Evolutionary conservation across 495 filamentous ascomycete genomes (phyloP).

Genomic region (Penicillium macrosclerotiorum): DNA sequence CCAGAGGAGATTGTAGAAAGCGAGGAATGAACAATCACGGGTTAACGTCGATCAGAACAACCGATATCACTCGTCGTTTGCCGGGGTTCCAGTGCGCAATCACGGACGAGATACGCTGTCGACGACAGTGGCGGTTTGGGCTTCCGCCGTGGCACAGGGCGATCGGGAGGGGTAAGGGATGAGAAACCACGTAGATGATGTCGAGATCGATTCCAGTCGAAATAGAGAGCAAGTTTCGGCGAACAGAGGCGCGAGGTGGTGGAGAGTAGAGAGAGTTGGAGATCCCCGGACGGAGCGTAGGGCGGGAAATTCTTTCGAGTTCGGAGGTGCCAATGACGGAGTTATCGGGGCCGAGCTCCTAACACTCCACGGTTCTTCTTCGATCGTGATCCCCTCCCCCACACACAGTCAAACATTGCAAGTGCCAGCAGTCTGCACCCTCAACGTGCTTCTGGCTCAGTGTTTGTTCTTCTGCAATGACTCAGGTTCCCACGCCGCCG

Average conservation of each 20-base stretch:
- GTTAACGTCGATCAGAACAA: neutral
- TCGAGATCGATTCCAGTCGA: neutral
- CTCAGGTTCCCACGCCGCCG: conserved; percentile 39
- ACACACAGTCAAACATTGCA: neutral
- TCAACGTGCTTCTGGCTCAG: too few relatives aligned
- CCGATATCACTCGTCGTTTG: neutral
- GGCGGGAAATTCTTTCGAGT: conserved; percentile 44
- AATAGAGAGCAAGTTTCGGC: neutral
- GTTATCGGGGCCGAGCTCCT: conserved; percentile 43
- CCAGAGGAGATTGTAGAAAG: conserved; percentile 40
- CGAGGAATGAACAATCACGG: neutral
- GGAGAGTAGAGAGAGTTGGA: conserved; percentile 7
- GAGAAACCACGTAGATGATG: neutral
- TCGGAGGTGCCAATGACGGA: conserved; percentile 41
- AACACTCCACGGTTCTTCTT: conserved; percentile 14
- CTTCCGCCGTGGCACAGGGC: conserved; percentile 3
- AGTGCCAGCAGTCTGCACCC: neutral
- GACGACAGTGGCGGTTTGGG: conserved; percentile 11
- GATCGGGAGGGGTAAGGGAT: neutral
- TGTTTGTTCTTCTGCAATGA: too few relatives aligned
- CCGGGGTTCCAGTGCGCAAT: neutral
- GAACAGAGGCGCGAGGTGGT: neutral
- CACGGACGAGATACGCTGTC: conserved; percentile 1
- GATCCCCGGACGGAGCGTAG: conserved; percentile 15
- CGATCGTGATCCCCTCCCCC: neutral